Conservation (phyloP, 2,329 filamentous ascomycete species). For the Diaporthe destruens region DNA sequence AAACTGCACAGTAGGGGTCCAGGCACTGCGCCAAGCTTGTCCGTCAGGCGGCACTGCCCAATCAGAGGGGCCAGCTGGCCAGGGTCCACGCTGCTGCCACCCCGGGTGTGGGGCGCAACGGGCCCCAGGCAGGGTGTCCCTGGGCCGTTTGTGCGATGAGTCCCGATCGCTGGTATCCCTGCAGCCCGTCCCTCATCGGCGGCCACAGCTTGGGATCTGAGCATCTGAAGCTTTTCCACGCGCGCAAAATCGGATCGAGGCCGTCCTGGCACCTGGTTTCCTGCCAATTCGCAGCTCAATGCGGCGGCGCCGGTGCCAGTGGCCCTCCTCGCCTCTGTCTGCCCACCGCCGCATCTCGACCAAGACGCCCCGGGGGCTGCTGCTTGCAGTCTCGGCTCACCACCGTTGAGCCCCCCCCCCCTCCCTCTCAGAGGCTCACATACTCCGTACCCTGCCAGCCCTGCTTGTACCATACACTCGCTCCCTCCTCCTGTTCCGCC, state of each 20-base stretch:
- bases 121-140: neutral
- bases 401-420: neutral
- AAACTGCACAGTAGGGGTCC: neutral
- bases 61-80: neutral
- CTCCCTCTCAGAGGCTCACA: neutral
- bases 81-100: constrained; percentile 11
- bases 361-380: too few species aligned
- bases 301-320: constrained; percentile 12
- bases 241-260: constrained; percentile 19
- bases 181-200: neutral
- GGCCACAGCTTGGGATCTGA: constrained; percentile 17
- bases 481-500: too few species aligned
- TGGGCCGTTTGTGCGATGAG: neutral
- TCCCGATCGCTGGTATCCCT: constrained; percentile 9
- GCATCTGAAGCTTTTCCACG: constrained; percentile 18
- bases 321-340: too few species aligned
- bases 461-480: constrained; percentile 5
- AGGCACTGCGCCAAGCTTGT: neutral
- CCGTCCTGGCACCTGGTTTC: constrained; percentile 23
- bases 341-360: too few species aligned
- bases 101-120: neutral
- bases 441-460: too few species aligned
- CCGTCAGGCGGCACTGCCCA: neutral
- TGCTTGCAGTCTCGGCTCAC: neutral
- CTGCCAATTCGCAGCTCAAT: neutral